These are phyloP conservation scores for Chalara sp. DNA, from an alignment of 2,329 filamentous ascomycete species.

Conservation along the genomic window DNA sequence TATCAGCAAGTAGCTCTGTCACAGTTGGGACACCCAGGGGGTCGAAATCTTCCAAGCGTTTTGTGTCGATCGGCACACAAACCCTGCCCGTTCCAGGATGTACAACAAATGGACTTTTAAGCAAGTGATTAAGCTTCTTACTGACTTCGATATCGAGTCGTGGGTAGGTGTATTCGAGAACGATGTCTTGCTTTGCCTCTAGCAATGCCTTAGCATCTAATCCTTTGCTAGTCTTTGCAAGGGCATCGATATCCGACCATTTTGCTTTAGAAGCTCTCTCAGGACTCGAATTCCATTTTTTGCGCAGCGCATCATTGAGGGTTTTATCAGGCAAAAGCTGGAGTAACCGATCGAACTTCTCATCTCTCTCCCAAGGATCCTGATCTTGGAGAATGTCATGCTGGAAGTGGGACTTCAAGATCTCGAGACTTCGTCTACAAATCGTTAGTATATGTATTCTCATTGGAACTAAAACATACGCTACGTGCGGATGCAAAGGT, in stretches of 20 bases:
- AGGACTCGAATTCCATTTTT: conserved; percentile 86
- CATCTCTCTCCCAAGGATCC: conserved; percentile 71
- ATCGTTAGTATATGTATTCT: conserved; percentile 4
- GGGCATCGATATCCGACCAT: conserved; percentile 87
- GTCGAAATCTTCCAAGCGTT: conserved; percentile 72
- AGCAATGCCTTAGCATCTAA: conserved; percentile 69
- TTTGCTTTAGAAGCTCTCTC: conserved; percentile 71
- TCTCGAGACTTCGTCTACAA: conserved; percentile 69
- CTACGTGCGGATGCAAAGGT: conserved; percentile 83
- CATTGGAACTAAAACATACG: conserved; percentile 38
- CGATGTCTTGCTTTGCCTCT: conserved; percentile 91
- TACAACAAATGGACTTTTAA: conserved; percentile 94
- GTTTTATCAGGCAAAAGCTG: conserved; percentile 75
- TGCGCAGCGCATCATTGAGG: conserved; percentile 71
- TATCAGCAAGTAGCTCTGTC: conserved; percentile 72
- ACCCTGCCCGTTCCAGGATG: conserved; percentile 91
- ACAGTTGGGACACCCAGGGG: conserved; percentile 87
- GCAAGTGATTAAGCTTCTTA: conserved; percentile 95
- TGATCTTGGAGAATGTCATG: conserved; percentile 75
- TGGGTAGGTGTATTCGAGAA: conserved; percentile 96
- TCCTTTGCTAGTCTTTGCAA: conserved; percentile 69
- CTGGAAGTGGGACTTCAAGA: conserved; percentile 79
- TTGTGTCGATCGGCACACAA: conserved; percentile 87
- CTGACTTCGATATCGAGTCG: conserved; percentile 94
- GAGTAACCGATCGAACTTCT: conserved; percentile 71